A percentile compares a stretch with the other conserved stretches of the same genome.
phyloP scores from a whole-genome alignment of 768 basidiomycete genomes.

The Boletus rubroflammeus region DNA sequence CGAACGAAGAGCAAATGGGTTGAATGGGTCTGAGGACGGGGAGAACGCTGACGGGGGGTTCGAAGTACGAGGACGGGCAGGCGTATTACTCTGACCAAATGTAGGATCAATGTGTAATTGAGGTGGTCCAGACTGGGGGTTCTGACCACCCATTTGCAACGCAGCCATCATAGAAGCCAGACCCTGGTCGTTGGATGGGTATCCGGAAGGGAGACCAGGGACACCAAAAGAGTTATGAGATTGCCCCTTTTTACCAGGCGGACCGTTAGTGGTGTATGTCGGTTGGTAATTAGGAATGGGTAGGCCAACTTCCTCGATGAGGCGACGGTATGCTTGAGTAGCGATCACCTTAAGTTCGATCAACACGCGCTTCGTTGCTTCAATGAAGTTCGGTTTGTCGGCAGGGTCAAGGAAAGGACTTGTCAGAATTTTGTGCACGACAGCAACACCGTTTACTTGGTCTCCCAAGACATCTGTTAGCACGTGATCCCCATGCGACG shows the following conservation, averaged over 20 bases:
- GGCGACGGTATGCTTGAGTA: constrained; percentile 89
- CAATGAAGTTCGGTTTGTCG: constrained; percentile 68
- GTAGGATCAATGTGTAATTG: constrained; percentile 68
- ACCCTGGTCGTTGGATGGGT: constrained; percentile 79
- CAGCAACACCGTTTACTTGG: constrained; percentile 93
- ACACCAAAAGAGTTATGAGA: constrained; percentile 58
- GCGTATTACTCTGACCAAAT: constrained; percentile 44
- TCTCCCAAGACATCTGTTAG: constrained; percentile 92
- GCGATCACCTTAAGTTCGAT: constrained; percentile 89
- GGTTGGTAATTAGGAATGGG: constrained; percentile 87
- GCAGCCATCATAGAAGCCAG: constrained; percentile 92
- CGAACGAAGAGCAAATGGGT: constrained; percentile 51
- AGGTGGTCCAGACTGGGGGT: constrained; percentile 73
- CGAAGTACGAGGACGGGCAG: constrained; percentile 45
- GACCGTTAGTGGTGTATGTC: constrained; percentile 60
- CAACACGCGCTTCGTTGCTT: constrained; percentile 86
- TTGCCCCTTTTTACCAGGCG: constrained; percentile 56
- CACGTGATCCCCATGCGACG: constrained; percentile 85
- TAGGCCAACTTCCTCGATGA: constrained; percentile 93
- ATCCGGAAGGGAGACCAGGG: constrained; percentile 74
- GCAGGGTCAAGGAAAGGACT: constrained; percentile 77
- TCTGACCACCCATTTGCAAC: constrained; percentile 86
- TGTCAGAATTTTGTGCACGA: constrained; percentile 88
- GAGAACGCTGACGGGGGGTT: constrained; percentile 48
- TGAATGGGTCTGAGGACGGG: constrained; percentile 53